phyloP scores from a whole-genome alignment of 495 filamentous ascomycete genomes.

The Penicillium waksmanii region DNA sequence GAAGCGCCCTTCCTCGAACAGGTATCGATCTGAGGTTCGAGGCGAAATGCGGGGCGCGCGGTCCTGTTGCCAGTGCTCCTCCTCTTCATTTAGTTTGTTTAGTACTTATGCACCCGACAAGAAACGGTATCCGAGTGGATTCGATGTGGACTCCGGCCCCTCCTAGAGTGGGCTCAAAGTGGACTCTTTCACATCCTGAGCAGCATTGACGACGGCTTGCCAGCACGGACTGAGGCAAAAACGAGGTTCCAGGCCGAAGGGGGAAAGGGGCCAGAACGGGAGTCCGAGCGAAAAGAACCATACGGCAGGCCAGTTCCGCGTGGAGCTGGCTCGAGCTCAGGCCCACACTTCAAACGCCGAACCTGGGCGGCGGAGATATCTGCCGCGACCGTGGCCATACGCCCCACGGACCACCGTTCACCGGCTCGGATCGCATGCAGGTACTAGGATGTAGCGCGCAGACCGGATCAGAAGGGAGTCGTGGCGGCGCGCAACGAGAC shows the following conservation, averaged over 20 bases:
- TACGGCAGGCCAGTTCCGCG: slow-evolving; percentile 13
- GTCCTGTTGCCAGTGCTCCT: slow-evolving; percentile 3
- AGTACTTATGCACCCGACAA: slow-evolving; percentile 9
- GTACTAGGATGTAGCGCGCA: slow-evolving; percentile 36
- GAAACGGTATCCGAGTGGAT: slow-evolving; percentile 7
- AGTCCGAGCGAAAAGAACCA: slow-evolving; percentile 2
- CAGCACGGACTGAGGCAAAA: background rate
- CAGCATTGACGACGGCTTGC: slow-evolving; percentile 1
- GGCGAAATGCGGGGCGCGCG: slow-evolving; percentile 26
- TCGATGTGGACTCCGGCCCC: background rate
- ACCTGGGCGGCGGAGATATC: slow-evolving; percentile 25
- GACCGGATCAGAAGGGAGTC: slow-evolving; percentile 17
- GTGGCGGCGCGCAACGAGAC: slow-evolving; percentile 16
- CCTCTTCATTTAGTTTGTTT: background rate
- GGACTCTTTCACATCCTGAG: background rate
- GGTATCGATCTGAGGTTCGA: slow-evolving; percentile 26
- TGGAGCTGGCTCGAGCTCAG: slow-evolving; percentile 20
- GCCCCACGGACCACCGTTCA: slow-evolving; percentile 37
- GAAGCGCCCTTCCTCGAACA: slow-evolving; percentile 16
- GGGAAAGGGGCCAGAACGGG: background rate
- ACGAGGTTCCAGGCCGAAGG: background rate
- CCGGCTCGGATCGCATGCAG: slow-evolving; percentile 41
- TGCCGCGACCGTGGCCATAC: slow-evolving; percentile 24
- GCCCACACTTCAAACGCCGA: slow-evolving; percentile 5
- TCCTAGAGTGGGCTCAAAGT: background rate